Conservation (phyloP, 257 asterid genomes). For the Primulina tabacum region DNA sequence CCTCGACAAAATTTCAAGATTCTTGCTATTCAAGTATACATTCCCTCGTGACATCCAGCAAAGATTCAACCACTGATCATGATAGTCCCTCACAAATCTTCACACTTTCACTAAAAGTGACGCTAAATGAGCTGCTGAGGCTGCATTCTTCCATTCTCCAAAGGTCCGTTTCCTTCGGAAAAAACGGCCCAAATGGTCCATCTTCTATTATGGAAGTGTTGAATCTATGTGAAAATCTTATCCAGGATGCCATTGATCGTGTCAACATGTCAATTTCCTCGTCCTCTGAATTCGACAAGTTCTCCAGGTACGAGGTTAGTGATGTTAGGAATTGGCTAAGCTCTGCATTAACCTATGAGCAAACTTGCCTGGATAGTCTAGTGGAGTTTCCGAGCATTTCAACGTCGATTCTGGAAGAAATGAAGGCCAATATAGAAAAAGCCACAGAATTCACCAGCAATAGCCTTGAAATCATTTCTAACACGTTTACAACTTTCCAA, state of each 20-base stretch:
- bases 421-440: slow-evolving; percentile 12
- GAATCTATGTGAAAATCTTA: slow-evolving; percentile 15
- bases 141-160: slow-evolving; percentile 17
- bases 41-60: slow-evolving; percentile 24
- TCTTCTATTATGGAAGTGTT: slow-evolving; percentile 13
- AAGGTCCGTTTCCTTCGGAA: neutral
- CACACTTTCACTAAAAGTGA: slow-evolving; percentile 29
- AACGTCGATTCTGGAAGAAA: neutral
- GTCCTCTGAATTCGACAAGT: neutral
- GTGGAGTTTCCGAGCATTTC: slow-evolving; percentile 23
- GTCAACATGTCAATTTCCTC: slow-evolving; percentile 28
- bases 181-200: neutral
- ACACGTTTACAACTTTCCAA: slow-evolving; percentile 4
- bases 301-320: slow-evolving; percentile 1
- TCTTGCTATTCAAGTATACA: slow-evolving; percentile 37
- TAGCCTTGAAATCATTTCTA: slow-evolving; percentile 34
- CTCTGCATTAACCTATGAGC: slow-evolving; percentile 30
- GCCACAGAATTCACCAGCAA: slow-evolving; percentile 32
- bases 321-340: slow-evolving; percentile 38
- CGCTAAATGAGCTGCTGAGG: slow-evolving; percentile 19
- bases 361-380: slow-evolving; percentile 30
- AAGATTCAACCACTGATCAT: neutral
- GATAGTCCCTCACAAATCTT: slow-evolving; percentile 21
- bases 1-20: slow-evolving; percentile 27
- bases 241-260: slow-evolving; percentile 26